Base-by-base conservation (phyloP, 176 grass and related monocot genomes). In the Themeda triandra region DNA sequence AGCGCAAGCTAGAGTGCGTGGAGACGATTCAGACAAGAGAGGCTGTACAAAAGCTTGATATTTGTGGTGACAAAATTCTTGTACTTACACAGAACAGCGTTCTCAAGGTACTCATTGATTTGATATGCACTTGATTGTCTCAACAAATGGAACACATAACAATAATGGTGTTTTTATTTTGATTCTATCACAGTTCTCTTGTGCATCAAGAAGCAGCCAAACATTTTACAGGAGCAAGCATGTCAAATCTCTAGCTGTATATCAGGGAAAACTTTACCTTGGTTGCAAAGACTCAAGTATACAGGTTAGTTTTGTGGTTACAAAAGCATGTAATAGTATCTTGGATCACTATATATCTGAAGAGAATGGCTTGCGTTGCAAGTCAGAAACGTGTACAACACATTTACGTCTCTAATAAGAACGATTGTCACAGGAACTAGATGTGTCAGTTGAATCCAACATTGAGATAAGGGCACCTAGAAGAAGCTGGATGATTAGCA, bases 21-120 rank as follows among this genome's bases (percentile, higher is more conserved):
- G 90, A 99, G 51, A 79, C 92, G 65, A 92, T 99, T 74, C 93
- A 90, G 86, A 92, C 92, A 81, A 96, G 93, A 83, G 96, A 99
- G 25, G 66, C 86, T 73, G 84, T 99, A 79, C 88, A 91, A 37
- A 96, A 94, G 40, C 80, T 96, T 78, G 90, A 86, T 69, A 84
- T 87, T 81, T 92, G 66, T 70, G 77, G 78, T 68, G 91, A 92
- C 73, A 89, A 89, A 83, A 83, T 99, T 11, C 88, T 96, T 88
- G 84, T 84, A 75, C 78, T 96, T 72, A 94, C 90, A 63, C 85
- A 82, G 71, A 91, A 85, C 79, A 91, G 32, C 4, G 77, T 87
- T 82, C 46, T 96, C 44, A 96, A 94, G 89, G 96, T 99, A 84
- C 41, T 63, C 42, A 84, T 67, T 36, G 10, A 42, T 53, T 73